Percentiles rank a stretch among this genome's conserved stretches.
phyloP scores from a whole-genome alignment of 192 early-diverging fungal genomes.

The Entomortierella beljakovae region DNA sequence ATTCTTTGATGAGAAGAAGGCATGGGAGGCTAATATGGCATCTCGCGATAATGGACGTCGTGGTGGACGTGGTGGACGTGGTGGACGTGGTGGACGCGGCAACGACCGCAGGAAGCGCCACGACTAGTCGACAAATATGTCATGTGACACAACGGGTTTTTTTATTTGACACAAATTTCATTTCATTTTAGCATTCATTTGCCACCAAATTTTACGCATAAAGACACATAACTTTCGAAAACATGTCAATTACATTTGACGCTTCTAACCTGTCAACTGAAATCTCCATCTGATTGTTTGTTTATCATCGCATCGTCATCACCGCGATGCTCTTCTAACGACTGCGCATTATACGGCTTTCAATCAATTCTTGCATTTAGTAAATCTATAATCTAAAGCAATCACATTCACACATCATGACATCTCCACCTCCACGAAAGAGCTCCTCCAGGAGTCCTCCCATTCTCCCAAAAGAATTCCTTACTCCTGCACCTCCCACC shows the following conservation, averaged over 20 bases:
- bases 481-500: conserved; percentile 1
- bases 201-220: conserved; percentile 3
- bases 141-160: neutral
- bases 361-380: neutral
- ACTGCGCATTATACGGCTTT: neutral
- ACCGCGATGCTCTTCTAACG: neutral
- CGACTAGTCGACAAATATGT: neutral
- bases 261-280: conserved; percentile 5
- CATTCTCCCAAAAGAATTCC: conserved; percentile 16
- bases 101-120: conserved; percentile 50
- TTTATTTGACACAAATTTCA: neutral
- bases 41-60: conserved; percentile 4
- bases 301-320: neutral
- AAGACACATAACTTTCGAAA: neutral
- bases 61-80: conserved; percentile 35
- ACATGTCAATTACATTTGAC: neutral
- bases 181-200: neutral
- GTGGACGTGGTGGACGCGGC: conserved; percentile 45
- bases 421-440: conserved; percentile 12
- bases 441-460: conserved; percentile 28
- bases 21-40: conserved; percentile 23
- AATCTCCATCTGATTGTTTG: neutral
- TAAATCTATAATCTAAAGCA: neutral
- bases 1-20: conserved; percentile 50
- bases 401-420: neutral